Evolutionary conservation across 2,329 filamentous ascomycete genomes (phyloP).

Genomic region (Sclerotinia glacialis): DNA sequence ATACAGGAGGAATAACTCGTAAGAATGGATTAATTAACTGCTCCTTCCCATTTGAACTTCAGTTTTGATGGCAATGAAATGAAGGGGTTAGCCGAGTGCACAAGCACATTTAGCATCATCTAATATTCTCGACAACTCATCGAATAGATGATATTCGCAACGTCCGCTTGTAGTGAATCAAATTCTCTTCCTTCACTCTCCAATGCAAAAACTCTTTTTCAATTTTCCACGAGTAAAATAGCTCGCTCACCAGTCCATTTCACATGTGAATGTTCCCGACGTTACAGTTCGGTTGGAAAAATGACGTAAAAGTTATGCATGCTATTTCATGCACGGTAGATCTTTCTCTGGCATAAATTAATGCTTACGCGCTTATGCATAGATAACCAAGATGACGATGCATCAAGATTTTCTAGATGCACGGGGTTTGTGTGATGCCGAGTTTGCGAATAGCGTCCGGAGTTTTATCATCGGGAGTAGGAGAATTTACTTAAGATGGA

Average conservation of each 20-base stretch:
- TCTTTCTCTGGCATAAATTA: neutral
- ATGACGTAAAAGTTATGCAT: neutral
- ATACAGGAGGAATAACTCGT: neutral
- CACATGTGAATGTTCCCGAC: neutral
- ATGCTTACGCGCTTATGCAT: neutral
- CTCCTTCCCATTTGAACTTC: neutral
- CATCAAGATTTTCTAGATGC: no score
- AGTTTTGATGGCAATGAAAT: neutral
- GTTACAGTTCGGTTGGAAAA: neutral
- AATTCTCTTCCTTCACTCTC: no score
- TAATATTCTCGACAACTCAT: neutral
- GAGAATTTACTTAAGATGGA: no score
- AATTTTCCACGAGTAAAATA: neutral
- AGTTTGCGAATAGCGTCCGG: neutral
- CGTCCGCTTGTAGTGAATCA: no score
- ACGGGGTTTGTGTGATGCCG: neutral
- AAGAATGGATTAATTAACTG: neutral
- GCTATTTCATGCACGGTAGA: neutral
- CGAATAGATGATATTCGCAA: no score
- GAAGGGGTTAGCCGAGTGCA: slow-evolving; percentile 3
- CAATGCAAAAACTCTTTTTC: neutral
- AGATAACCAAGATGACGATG: neutral
- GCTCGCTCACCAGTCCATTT: no score
- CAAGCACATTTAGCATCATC: no score
- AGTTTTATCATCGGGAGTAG: neutral